These are phyloP conservation scores for Paracoccidioides lutzii DNA, from an alignment of 2,329 filamentous ascomycete species.

Conservation along the genomic window DNA sequence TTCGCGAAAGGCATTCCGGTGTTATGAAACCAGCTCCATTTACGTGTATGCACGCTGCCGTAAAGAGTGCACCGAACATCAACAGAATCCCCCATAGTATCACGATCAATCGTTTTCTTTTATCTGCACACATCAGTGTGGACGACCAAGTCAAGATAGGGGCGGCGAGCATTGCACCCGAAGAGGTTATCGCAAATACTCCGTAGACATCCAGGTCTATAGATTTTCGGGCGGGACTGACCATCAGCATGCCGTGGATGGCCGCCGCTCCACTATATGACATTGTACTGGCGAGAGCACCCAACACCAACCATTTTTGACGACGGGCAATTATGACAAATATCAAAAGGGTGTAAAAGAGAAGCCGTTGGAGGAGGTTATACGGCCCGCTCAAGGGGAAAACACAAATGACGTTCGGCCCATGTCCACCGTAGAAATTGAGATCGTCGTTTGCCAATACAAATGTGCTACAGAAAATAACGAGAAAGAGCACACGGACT, in stretches of 20 bases:
- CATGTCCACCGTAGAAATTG: slow-evolving; percentile 2
- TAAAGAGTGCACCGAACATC: slow-evolving; percentile 11
- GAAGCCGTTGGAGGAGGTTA: slow-evolving; percentile 14
- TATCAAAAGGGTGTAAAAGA: slow-evolving; percentile 17
- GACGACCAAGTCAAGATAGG: slow-evolving; percentile 14
- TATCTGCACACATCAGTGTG: slow-evolving; percentile 9
- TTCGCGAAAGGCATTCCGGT: slow-evolving; percentile 8
- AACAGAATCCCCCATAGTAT: slow-evolving; percentile 13
- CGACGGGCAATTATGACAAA: slow-evolving; percentile 15
- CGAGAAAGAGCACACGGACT: neutral
- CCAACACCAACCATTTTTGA: slow-evolving; percentile 17
- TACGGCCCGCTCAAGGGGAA: slow-evolving; percentile 15
- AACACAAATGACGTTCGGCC: slow-evolving; percentile 7
- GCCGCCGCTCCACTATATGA: slow-evolving; percentile 15
- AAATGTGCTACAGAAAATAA: neutral
- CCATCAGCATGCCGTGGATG: slow-evolving; percentile 15
- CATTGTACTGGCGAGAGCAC: slow-evolving; percentile 16
- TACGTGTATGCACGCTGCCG: slow-evolving; percentile 11
- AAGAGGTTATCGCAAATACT: slow-evolving; percentile 14
- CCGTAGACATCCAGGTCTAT: slow-evolving; percentile 14
- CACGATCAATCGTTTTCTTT: slow-evolving; percentile 10
- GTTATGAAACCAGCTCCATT: slow-evolving; percentile 4
- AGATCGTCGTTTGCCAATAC: neutral
- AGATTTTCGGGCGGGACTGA: slow-evolving; percentile 9
- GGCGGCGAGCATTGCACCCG: slow-evolving; percentile 5